Conservation (phyloP, 2,329 filamentous ascomycete genomes). For the Pseudomassariella vexata region DNA sequence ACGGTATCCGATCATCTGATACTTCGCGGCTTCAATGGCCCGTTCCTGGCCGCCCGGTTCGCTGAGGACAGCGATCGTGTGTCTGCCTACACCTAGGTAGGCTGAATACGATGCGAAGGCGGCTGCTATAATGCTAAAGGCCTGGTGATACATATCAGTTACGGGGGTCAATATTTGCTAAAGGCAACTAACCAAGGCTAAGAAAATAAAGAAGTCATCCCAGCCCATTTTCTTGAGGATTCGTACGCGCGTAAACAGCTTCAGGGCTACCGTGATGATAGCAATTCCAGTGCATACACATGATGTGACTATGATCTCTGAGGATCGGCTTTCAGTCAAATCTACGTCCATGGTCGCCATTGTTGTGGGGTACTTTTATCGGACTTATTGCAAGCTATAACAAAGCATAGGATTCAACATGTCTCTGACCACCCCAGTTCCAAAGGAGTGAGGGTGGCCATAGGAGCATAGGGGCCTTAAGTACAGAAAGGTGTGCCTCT, state of each 20-base stretch:
- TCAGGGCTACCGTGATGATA: slow-evolving; percentile 15
- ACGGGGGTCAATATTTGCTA: too few species aligned
- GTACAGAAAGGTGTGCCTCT: too few species aligned
- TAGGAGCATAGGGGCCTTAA: too few species aligned
- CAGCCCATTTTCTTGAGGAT: slow-evolving; percentile 15
- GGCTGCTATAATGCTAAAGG: slow-evolving; percentile 19
- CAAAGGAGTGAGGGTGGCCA: too few species aligned
- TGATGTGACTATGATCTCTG: slow-evolving; percentile 14
- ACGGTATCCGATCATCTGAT: slow-evolving; percentile 22
- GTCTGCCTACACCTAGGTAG: slow-evolving; percentile 18
- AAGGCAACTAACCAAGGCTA: slow-evolving; percentile 21
- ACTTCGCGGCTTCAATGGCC: slow-evolving; percentile 12
- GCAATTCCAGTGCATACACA: slow-evolving; percentile 20
- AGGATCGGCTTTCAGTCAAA: too few species aligned
- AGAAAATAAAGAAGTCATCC: slow-evolving; percentile 24
- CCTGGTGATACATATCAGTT: slow-evolving; percentile 9
- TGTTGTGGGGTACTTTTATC: too few species aligned
- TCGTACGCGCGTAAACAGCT: slow-evolving; percentile 14
- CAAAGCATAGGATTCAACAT: too few species aligned
- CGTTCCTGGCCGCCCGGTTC: slow-evolving; percentile 16
- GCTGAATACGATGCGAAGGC: slow-evolving; percentile 18
- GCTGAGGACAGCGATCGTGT: slow-evolving; percentile 17
- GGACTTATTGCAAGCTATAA: too few species aligned
- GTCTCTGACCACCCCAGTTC: too few species aligned
- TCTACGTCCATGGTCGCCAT: too few species aligned